Evolutionary conservation across 371 early-diverging fungal genomes (phyloP), one percentile per base, ranked within the genome.

Genomic region (Apophysomyces sp.): DNA sequence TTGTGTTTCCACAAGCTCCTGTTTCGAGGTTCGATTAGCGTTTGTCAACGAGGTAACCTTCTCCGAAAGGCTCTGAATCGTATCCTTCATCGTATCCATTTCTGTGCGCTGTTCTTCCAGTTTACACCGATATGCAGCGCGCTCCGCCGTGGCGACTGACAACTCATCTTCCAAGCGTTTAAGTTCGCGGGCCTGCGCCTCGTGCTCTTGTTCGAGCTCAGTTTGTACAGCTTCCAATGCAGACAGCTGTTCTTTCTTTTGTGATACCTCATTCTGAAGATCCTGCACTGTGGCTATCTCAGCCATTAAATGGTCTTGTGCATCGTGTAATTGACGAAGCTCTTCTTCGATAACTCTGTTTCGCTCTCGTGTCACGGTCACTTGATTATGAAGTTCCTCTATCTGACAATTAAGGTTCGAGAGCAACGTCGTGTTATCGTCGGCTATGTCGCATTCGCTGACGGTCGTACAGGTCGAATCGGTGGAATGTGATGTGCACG

Each of bases 341-440:
- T 71, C 65, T 18, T 53, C 55, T 39, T 67, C 65, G 28, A 67
- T 41, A 21, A 49, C 32, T 24, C 58, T 61, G 39, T 69, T 67
- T 30, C 65, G 65, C 44, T 65, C 55, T 15, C 62, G 67, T 4
- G 67, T 61, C 5, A 58, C 65, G n/a, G 61, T 59, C 11, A 66
- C 49, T 57, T 68, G 60, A 27, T 65, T 58, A 11, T 72, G 63
- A 18, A 67, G 51, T 32, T 65, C 64, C 39, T 62, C 65, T 16
- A 62, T 64, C 55, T 67, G 69, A 3, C 49, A 31, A 26, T 58
- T 58, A 9, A 41, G 31, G 15, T 37, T 44, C 28, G 44, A 8
- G 13, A 44, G 49, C 21, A 44, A 21, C 49, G 21, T 44, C 7
- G 49, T 21, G 21, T 44, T 44, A 21, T 44, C 49, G 24, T 44